Base-by-base conservation (phyloP, 2,329 filamentous ascomycete genomes). In the Tolypocladium inflatum region DNA sequence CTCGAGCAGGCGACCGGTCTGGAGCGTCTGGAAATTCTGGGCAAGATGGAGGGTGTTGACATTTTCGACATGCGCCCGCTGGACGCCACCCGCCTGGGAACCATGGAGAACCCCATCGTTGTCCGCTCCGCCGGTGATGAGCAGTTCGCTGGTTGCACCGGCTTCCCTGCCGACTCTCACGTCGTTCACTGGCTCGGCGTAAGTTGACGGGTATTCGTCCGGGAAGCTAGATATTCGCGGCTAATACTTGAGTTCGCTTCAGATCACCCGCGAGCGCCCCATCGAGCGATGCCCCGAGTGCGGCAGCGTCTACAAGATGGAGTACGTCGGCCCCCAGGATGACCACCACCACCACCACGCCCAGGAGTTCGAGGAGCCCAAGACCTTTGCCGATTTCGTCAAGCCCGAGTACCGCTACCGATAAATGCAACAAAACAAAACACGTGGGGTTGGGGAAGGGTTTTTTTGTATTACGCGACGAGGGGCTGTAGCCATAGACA, bases 1-100 rank as follows among this genome's bases (percentile, higher is more conserved):
- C 77, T 96, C 73, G 91, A 97, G 76, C 94, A 99, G 77, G 80
- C 94, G 60, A 97, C 94, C 68, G 94, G 94, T 89, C 83, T 97
- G 61, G 94, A 99, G 83, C 92, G 94, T 85, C 85, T 99, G 68
- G 94, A 99, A 79, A 94, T 99, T 71, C 83, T 99, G 74, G 94
- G 94, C 78, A 99, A 99, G 86, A 96, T 97, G 89, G 91, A 97
- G 82, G 92, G 94, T 66, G 81, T 97, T 69, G 94, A 99, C 73
- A 82, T 97, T 74, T 99, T 99, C 80, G 92, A 99, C 80, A 96
- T 97, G 94, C 88, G 86, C 77, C 94, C 94, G 63, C 85, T 99
- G 68, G 94, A 97, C 75, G 82, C 93, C 63, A 94, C 89, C 75
- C 87, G 94, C 72, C 84, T 84, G 76, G 93, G 93, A 90, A 97